Base-by-base conservation (phyloP, 345 rosid genomes). In the Psidium guajava region DNA sequence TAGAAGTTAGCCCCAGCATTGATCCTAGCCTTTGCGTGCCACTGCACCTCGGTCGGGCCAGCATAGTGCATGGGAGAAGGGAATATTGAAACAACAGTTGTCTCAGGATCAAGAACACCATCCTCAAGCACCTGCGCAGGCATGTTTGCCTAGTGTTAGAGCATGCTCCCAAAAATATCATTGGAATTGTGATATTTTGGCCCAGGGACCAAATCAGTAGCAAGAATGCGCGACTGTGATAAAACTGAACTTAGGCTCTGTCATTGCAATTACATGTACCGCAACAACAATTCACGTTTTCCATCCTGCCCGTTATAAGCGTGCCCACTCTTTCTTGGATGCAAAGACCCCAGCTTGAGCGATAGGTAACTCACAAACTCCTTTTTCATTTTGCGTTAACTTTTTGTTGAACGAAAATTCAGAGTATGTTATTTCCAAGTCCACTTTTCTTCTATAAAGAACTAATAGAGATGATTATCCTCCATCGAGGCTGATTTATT, bases 11-110 rank as follows among this genome's bases (percentile, higher is more conserved):
- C 99, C 83, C 99, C 99, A 0, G 99, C 99, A 86, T 97, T 97
- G 85, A 97, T 96, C 85, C 99, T 93, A 84, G 98, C 98, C 89
- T 97, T 97, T 51, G 99, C 99, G 50, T 97, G 99, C 99, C 99
- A 97, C 88, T 97, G 99, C 87, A 97, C 99, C 93, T 97, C 99
- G 1, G 99, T 97, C 28, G 99, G 99, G 85, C 99, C 99, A 53
- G 98, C 98, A 85, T 97, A 97, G 88, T 94, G 99, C 99, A 97
- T 97, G 18, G 99, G 99, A 75, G 99, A 97, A 6, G 99, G 99
- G 90, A 97, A 97, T 85, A 97, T 96, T 24, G 99, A 97, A 84
- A 97, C 98, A 32, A 97, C 95, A 8, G 99, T 97, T 6, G 98
- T 97, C 89, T 96, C 98, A 53, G 99, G 99, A 93, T 97, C 99